A percentile compares a stretch with the other conserved stretches of the same genome.
Evolutionary conservation across 768 basidiomycete species (phyloP).

Genomic region (Tubosaeta sp.): DNA sequence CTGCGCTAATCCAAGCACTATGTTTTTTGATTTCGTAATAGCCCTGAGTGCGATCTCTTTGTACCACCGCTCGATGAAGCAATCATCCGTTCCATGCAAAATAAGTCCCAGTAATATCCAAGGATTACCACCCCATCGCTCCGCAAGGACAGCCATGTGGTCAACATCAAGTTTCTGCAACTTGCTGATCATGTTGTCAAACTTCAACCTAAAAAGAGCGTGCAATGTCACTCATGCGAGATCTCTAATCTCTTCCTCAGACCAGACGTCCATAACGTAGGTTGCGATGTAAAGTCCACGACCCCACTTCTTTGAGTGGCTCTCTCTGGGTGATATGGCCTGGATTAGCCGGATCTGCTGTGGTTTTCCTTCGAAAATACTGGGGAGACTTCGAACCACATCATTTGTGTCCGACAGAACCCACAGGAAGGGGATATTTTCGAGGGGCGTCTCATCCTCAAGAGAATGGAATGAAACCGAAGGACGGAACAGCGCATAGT

Average conservation of each 20-base stretch:
- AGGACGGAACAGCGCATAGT: neutral
- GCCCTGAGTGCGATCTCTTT: too few relatives aligned
- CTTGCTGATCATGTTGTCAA: neutral
- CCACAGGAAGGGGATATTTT: neutral
- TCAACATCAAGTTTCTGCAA: neutral
- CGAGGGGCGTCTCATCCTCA: neutral
- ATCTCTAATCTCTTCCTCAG: neutral
- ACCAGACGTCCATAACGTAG: constrained; percentile 5
- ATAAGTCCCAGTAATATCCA: neutral
- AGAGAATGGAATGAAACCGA: neutral
- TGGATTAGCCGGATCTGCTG: neutral
- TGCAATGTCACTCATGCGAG: neutral
- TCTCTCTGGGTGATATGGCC: neutral
- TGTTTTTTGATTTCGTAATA: too few relatives aligned
- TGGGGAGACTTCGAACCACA: neutral
- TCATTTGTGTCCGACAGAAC: neutral
- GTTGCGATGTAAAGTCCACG: too few relatives aligned
- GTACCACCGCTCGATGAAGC: neutral
- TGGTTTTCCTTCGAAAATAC: neutral
- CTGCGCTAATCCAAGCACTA: too few relatives aligned
- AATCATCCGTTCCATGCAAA: too few relatives aligned
- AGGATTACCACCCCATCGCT: neutral
- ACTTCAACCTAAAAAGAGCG: neutral
- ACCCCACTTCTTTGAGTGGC: constrained; percentile 1
- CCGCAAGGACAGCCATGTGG: neutral